Evolutionary conservation across 2,329 filamentous ascomycete species (phyloP).

Genomic region (Nemania sp.): DNA sequence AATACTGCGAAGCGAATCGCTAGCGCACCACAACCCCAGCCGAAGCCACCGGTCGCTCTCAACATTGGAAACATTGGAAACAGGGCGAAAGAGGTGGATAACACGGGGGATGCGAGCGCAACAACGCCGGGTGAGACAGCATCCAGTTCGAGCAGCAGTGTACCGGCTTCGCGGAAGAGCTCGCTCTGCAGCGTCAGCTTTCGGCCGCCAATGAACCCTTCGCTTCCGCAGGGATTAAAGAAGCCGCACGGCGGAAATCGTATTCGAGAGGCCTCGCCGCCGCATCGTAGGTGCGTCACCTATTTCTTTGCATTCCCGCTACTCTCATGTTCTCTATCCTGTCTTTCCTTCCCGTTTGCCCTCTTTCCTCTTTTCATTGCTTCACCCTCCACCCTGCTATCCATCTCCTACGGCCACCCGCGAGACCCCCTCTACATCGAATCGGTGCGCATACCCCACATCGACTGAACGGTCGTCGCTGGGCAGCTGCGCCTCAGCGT

Average conservation of each 20-base stretch:
- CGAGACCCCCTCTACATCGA: neutral
- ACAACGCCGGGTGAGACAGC: conserved; percentile 42
- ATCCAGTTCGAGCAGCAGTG: conserved; percentile 42
- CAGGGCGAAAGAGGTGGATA: conserved; percentile 35
- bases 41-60: conserved; percentile 16
- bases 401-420: too few species aligned
- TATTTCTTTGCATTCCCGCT: conserved; percentile 6
- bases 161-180: conserved; percentile 46
- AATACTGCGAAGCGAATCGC: conserved; percentile 17
- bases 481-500: neutral
- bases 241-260: conserved; percentile 49
- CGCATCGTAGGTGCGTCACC: conserved; percentile 52
- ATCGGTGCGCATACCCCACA: neutral
- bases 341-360: neutral
- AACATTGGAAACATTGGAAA: conserved; percentile 26
- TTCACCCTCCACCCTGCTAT: too few species aligned
- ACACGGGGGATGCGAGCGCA: conserved; percentile 38
- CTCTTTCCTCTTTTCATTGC: neutral
- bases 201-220: conserved; percentile 47
- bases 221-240: conserved; percentile 52
- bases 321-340: neutral
- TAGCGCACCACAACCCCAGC: conserved; percentile 16
- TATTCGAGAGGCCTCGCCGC: conserved; percentile 52
- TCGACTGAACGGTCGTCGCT: conserved; percentile 4
- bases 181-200: conserved; percentile 55